phyloP scores from a whole-genome alignment of 495 filamentous ascomycete genomes.

The Talaromyces liani region DNA sequence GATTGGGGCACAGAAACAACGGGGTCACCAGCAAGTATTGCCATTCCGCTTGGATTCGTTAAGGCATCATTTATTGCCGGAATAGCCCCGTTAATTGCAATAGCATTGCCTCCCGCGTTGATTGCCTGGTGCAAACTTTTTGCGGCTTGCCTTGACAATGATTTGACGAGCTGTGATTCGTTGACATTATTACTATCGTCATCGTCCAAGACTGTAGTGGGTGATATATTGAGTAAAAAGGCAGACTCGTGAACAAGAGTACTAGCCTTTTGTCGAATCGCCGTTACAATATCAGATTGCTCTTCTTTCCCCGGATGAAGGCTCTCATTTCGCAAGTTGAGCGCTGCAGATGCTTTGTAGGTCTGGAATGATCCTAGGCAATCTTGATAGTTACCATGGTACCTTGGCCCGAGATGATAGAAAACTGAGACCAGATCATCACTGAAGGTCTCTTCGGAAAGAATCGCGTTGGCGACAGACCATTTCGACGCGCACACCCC shows the following conservation, averaged over 20 bases:
- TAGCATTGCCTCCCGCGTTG: constrained; percentile 62
- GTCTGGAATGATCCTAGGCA: constrained; percentile 94
- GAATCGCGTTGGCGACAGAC: constrained; percentile 81
- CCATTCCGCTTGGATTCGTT: constrained; percentile 65
- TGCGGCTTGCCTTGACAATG: constrained; percentile 65
- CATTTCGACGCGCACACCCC: constrained; percentile 71
- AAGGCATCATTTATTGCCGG: constrained; percentile 87
- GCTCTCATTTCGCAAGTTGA: constrained; percentile 86
- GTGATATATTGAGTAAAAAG: constrained; percentile 79
- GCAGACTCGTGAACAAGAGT: constrained; percentile 71
- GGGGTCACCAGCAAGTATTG: constrained; percentile 77
- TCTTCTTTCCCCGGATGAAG: constrained; percentile 89
- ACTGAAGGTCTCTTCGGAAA: constrained; percentile 80
- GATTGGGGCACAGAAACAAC: constrained; percentile 70
- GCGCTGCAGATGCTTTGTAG: constrained; percentile 85
- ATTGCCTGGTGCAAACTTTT: constrained; percentile 66
- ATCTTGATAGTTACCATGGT: constrained; percentile 94
- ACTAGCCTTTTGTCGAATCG: constrained; percentile 77
- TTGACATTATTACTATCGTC: constrained; percentile 61
- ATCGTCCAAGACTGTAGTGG: constrained; percentile 68
- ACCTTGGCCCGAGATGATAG: constrained; percentile 80
- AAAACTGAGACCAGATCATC: constrained; percentile 90
- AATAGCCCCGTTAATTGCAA: constrained; percentile 82
- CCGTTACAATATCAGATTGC: constrained; percentile 81
- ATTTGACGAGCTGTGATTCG: constrained; percentile 67